A percentile compares a stretch with the other conserved stretches of the same genome.
These are phyloP conservation scores for Nemania sp. DNA, from an alignment of 2,329 filamentous ascomycete genomes.

Conservation along the genomic window DNA sequence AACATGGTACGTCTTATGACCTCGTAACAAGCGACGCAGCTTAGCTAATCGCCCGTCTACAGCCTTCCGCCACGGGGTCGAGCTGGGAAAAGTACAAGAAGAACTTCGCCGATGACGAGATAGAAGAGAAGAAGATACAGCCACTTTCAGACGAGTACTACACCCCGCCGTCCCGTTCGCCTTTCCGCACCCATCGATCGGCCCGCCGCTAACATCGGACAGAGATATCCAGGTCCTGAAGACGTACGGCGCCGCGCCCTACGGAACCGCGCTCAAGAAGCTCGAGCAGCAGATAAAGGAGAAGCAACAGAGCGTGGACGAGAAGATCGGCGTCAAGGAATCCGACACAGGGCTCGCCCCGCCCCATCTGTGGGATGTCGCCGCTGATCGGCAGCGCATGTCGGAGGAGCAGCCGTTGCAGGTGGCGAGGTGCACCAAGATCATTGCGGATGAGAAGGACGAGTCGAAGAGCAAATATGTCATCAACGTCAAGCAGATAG, in stretches of 20 bases:
- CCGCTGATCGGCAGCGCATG: conserved; percentile 98
- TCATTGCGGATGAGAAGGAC: conserved; percentile 96
- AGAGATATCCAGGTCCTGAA: conserved; percentile 99
- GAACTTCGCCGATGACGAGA: conserved; percentile 93
- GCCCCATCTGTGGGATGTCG: conserved; percentile 98
- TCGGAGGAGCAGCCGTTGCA: conserved; percentile 96
- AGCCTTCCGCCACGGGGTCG: conserved; percentile 92
- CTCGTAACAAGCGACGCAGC: neutral
- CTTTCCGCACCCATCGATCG: conserved; percentile 3
- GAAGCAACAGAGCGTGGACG: conserved; percentile 95
- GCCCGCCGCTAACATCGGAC: conserved; percentile 29
- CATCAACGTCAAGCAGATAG: conserved; percentile 99
- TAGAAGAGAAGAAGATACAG: conserved; percentile 99
- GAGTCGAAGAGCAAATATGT: conserved; percentile 99
- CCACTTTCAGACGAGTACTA: conserved; percentile 92
- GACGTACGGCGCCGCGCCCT: conserved; percentile 96
- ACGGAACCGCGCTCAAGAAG: conserved; percentile 91
- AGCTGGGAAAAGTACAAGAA: conserved; percentile 99
- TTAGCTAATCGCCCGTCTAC: conserved; percentile 29
- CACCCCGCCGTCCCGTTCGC: conserved; percentile 29
- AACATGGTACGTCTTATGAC: conserved; percentile 36
- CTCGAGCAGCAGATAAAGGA: conserved; percentile 99
- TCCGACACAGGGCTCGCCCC: conserved; percentile 98
- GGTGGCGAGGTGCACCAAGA: conserved; percentile 98
- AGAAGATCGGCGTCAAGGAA: conserved; percentile 97